phyloP scores from a whole-genome alignment of 495 filamentous ascomycete species.

The Symbiotaphrina buchneri region DNA sequence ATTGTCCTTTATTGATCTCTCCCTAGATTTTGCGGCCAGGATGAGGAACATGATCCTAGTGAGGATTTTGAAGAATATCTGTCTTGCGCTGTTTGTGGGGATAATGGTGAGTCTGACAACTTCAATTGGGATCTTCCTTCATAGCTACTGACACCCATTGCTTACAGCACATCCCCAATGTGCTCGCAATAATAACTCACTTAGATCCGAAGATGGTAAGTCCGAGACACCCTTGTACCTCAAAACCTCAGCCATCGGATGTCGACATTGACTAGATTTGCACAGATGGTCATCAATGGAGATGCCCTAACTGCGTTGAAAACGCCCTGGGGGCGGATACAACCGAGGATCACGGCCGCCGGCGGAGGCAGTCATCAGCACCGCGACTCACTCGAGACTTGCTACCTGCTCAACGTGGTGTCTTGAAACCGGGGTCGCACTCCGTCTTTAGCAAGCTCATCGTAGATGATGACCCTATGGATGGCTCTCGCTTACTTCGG shows the following conservation, averaged over 20 bases:
- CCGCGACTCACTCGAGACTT: conserved; percentile 47
- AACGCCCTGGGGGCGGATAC: conserved; percentile 34
- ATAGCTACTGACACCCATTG: background rate
- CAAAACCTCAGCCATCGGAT: background rate
- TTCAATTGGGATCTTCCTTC: background rate
- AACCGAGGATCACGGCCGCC: conserved; percentile 1
- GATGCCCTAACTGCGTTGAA: conserved; percentile 52
- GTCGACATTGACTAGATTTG: conserved; percentile 4
- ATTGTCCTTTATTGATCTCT: conserved; percentile 5
- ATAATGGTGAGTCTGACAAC: conserved; percentile 49
- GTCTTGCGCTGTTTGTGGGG: conserved; percentile 56
- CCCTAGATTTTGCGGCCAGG: conserved; percentile 47
- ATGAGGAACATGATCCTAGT: conserved; percentile 69
- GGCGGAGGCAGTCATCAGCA: conserved; percentile 19
- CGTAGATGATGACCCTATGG: conserved; percentile 59
- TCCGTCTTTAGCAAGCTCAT: conserved; percentile 68
- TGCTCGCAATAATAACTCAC: conserved; percentile 54
- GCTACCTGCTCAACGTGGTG: conserved; percentile 45
- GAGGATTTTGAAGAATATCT: conserved; percentile 78
- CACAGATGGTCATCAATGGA: conserved; percentile 44
- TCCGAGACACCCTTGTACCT: too few relatives aligned
- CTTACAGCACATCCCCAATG: conserved; percentile 78
- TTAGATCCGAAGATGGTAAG: conserved; percentile 46
- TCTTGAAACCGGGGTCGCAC: conserved; percentile 54
- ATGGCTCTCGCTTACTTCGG: conserved; percentile 65